Conservation (phyloP, 257 asterid genomes). For the Cruciata laevipes region DNA sequence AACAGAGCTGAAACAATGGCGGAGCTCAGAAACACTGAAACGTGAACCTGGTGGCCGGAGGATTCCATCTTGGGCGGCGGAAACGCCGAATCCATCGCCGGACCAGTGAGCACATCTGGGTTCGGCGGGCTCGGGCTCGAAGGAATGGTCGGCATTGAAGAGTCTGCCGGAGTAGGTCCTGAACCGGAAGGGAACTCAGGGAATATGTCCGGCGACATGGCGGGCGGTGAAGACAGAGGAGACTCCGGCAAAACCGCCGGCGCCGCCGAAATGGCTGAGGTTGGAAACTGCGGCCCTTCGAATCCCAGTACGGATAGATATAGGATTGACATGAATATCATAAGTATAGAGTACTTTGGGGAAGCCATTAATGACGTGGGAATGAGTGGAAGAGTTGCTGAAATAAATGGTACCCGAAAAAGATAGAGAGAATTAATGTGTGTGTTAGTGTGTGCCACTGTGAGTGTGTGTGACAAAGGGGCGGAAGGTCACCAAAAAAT, state of each 20-base stretch:
- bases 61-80: constrained; percentile 49
- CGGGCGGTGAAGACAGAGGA: constrained; percentile 48
- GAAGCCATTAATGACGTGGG: constrained; percentile 42
- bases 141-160: constrained; percentile 64
- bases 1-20: constrained; percentile 24
- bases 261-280: constrained; percentile 78
- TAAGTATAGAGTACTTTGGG: constrained; percentile 12
- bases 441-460: background rate
- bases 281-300: constrained; percentile 23
- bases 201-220: constrained; percentile 64
- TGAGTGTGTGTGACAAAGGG: background rate
- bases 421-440: background rate
- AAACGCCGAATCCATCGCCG: constrained; percentile 44
- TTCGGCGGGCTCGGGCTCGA: constrained; percentile 98
- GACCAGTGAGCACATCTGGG: constrained; percentile 55
- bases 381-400: constrained; percentile 6
- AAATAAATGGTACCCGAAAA: constrained; percentile 10
- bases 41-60: constrained; percentile 21
- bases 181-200: constrained; percentile 81
- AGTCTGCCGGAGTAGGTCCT: constrained; percentile 59
- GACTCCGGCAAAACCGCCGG: constrained; percentile 65
- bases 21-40: constrained; percentile 21
- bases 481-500: no score
- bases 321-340: constrained; percentile 26
- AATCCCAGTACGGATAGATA: constrained; percentile 15